Conservation (phyloP, 73 alveolate species). For the Symbiodinium natans region DNA sequence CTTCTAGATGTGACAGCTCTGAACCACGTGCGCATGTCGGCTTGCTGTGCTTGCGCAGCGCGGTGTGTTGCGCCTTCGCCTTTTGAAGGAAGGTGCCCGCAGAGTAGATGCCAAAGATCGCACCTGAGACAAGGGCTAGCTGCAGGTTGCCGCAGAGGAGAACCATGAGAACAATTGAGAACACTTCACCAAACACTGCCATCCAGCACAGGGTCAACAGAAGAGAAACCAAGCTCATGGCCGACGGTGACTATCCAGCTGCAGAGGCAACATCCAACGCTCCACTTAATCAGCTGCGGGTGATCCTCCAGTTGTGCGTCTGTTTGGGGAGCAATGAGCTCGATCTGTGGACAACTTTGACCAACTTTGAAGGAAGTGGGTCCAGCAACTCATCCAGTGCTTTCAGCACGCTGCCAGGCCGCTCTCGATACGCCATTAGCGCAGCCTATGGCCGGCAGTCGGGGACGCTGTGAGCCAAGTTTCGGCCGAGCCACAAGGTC, state of each 20-base stretch:
- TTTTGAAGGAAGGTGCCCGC: not conserved
- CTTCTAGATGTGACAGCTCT: too few relatives aligned
- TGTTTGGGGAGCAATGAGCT: not conserved
- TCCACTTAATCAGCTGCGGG: not conserved
- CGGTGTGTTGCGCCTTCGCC: not conserved
- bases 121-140: not conserved
- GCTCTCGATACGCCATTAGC: conserved; percentile 6
- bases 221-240: too few relatives aligned
- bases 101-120: not conserved
- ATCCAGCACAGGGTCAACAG: too few relatives aligned
- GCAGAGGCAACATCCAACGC: not conserved
- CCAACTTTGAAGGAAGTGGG: not conserved
- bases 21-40: too few relatives aligned
- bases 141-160: not conserved
- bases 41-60: too few relatives aligned
- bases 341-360: not conserved
- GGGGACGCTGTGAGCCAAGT: too few relatives aligned
- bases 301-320: not conserved
- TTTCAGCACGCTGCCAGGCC: not conserved
- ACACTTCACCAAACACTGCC: too few relatives aligned
- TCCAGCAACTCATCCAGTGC: not conserved
- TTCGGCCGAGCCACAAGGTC: too few relatives aligned
- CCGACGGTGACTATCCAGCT: not conserved
- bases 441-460: too few relatives aligned
- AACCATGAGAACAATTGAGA: too few relatives aligned